Conservation (phyloP, 192 early-diverging fungal species). For the Geranomyces variabilis region DNA sequence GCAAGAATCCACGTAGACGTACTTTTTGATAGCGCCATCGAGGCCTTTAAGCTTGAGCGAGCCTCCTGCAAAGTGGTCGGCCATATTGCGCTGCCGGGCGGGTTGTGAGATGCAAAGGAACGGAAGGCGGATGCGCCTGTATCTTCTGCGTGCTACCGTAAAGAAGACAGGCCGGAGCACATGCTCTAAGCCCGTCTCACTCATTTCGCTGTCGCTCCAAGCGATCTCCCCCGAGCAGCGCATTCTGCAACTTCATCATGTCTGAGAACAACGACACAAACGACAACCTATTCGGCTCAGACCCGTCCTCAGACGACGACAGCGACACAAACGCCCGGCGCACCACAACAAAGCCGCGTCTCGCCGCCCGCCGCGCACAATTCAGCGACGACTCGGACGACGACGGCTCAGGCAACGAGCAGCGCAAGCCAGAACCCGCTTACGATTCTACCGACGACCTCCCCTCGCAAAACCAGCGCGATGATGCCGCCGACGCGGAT, state of each 20-base stretch:
- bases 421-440: background rate
- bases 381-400: background rate
- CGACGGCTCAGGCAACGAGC: background rate
- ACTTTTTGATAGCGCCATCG: constrained; percentile 52
- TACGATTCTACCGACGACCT: background rate
- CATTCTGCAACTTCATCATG: no score
- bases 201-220: no score
- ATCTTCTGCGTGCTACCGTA: no score
- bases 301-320: background rate
- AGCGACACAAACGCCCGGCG: background rate
- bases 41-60: constrained; percentile 69
- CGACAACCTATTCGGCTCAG: constrained; percentile 25
- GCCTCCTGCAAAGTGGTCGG: constrained; percentile 55
- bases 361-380: background rate
- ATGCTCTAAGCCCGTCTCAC: no score
- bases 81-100: constrained; percentile 8
- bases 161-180: no score
- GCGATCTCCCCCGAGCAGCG: no score
- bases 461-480: background rate
- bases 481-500: no score
- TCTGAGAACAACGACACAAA: background rate
- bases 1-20: background rate
- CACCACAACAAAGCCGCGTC: background rate
- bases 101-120: no score
- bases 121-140: no score